Evolutionary conservation across 2,329 filamentous ascomycete species (phyloP).

Genomic region (Lachnellula arida): DNA sequence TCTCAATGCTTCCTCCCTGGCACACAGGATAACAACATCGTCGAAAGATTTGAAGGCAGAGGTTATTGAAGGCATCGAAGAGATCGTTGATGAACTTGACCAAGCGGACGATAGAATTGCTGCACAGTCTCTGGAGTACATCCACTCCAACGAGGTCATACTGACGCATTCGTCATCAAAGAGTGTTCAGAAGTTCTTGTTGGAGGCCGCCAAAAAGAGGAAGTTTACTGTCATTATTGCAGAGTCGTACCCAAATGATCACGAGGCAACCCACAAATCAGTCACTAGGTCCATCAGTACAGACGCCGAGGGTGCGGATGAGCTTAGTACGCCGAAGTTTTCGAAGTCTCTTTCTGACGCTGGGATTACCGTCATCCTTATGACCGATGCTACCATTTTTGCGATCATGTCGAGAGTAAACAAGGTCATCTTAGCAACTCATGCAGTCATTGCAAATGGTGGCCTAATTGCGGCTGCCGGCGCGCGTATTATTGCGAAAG

Average conservation of each 20-base stretch:
- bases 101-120: constrained; percentile 93
- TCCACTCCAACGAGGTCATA: constrained; percentile 89
- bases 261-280: constrained; percentile 57
- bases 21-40: constrained; percentile 26
- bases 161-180: constrained; percentile 82
- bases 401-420: constrained; percentile 93
- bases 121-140: constrained; percentile 80
- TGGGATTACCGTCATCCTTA: constrained; percentile 77
- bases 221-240: constrained; percentile 89
- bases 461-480: constrained; percentile 80
- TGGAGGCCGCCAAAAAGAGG: constrained; percentile 81
- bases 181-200: constrained; percentile 84
- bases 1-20: constrained; percentile 24
- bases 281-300: constrained; percentile 50
- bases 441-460: constrained; percentile 83
- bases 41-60: constrained; percentile 76
- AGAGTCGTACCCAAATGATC: constrained; percentile 66
- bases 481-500: constrained; percentile 76
- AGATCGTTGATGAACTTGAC: constrained; percentile 92
- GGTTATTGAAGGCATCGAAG: constrained; percentile 88
- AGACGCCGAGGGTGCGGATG: constrained; percentile 37
- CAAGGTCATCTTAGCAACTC: constrained; percentile 88
- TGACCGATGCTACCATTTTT: constrained; percentile 81
- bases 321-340: constrained; percentile 48
- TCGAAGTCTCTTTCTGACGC: constrained; percentile 72